Conservation (phyloP, 2,329 filamentous ascomycete species). For the Chaetomiaceae sp. region DNA sequence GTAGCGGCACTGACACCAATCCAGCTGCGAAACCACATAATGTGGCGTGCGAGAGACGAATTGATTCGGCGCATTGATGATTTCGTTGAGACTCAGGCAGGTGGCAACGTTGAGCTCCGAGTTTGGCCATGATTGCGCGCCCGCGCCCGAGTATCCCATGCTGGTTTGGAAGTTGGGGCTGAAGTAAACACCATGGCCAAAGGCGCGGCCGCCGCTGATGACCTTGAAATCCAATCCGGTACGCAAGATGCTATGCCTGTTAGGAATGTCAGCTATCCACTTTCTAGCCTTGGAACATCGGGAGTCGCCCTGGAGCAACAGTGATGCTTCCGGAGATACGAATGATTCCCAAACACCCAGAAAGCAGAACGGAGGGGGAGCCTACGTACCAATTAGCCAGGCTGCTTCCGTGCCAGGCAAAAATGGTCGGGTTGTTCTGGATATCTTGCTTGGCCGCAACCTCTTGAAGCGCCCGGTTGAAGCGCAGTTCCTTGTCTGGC, state of each 20-base stretch:
- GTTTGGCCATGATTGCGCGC: conserved; percentile 44
- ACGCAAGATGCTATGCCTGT: conserved; percentile 86
- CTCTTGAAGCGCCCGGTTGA: conserved; percentile 55
- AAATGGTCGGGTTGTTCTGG: conserved; percentile 59
- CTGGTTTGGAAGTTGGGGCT: conserved; percentile 55
- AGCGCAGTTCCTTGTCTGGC: conserved; percentile 76
- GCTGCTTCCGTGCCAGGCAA: conserved; percentile 80
- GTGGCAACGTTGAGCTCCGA: conserved; percentile 54
- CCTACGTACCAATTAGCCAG: no score
- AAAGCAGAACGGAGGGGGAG: no score
- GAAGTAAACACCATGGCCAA: conserved; percentile 78
- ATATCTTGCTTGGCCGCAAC: conserved; percentile 28
- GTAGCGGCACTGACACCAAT: conserved; percentile 90
- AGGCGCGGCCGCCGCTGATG: conserved; percentile 59
- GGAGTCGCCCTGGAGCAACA: no score
- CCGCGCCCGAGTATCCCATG: conserved; percentile 37
- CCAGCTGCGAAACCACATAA: conserved; percentile 66
- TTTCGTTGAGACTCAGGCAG: conserved; percentile 74
- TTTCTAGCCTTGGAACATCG: no score
- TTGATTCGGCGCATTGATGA: conserved; percentile 64
- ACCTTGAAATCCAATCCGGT: conserved; percentile 70
- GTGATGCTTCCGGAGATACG: no score
- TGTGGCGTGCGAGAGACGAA: conserved; percentile 53
- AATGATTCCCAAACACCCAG: no score
- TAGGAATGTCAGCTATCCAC: no score